Base-by-base conservation (phyloP, 805 yeast genomes). In the Schizosaccharomyces japonicus region DNA sequence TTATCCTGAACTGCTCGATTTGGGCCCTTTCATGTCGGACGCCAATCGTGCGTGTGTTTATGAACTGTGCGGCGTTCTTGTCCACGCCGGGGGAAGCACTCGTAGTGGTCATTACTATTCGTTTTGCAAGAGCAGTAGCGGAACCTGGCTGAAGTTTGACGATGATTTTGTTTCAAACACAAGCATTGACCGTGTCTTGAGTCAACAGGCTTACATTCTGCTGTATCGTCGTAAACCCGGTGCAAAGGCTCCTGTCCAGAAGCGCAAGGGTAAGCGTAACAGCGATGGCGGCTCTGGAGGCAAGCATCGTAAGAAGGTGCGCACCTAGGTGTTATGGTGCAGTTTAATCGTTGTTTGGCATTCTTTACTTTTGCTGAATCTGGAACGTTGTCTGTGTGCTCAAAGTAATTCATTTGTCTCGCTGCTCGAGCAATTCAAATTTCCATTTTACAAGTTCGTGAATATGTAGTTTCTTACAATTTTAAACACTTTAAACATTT, bases 71-170 rank as follows among this genome's bases (percentile, higher is more conserved):
- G 75, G 85, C 21, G 94, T 87, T 15, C 80, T 87, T 51, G 87
- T 84, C 3, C 98, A 90, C 58, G 94, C 82, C 56, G 98, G 98
- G 36, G 69, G 96, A 52, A 80, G 94, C 1, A 76, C 85, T 11
- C 76, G 84, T 42, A 76, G 90, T 2, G 98, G 98, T 3, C 98
- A 90, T 61, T 90, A 90, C 57, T 73, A 84, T 50, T 80, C 94
- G 0, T 83, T 81, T 58, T 81, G 94, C 58, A 72, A 79, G 52
- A 95, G 85, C 61, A 94, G 95, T 1, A 90, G 81, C 61, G 87
- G 84, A 1, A 63, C 78, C 1, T 90, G 96, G 98, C 77, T 83
- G 27, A 77, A 83, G 7, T 90, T 87, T 61, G 96, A 90, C 59
- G 98, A 90, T 59, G 98, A 90, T 56, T 75, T 78, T 56, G 75